Evolutionary conservation across 1,284 basidiomycete genomes (phyloP).

Genomic region (Puccinia triticina): DNA sequence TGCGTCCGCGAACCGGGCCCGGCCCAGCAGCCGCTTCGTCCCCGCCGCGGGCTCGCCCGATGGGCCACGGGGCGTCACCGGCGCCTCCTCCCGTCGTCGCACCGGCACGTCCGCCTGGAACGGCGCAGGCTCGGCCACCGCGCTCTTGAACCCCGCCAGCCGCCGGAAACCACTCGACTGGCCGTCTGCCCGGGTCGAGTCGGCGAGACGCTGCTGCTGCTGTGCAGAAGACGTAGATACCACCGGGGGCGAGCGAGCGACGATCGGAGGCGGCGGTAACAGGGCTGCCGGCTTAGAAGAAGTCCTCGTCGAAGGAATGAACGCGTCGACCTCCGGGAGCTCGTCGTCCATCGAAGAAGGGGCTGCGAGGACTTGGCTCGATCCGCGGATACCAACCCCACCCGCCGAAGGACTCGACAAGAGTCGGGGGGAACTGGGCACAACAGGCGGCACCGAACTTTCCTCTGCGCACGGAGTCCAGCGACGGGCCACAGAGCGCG

Average conservation of each 20-base stretch:
- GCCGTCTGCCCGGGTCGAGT: not conserved
- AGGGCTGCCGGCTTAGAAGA: not conserved
- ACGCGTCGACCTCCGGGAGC: not conserved
- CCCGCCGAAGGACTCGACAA: not conserved
- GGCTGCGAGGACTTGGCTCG: not conserved
- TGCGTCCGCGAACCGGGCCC: not conserved
- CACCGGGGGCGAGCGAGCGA: not conserved
- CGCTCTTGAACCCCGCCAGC: slow-evolving; percentile 17
- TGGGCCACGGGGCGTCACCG: slow-evolving; percentile 10
- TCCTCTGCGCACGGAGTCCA: not conserved
- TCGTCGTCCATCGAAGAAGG: not conserved
- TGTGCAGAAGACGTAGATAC: not conserved
- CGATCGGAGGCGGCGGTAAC: not conserved
- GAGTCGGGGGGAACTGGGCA: not conserved
- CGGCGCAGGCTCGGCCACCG: slow-evolving; percentile 2
- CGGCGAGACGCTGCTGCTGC: not conserved
- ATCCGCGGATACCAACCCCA: too few species aligned
- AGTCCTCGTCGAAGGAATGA: not conserved
- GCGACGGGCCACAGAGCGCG: not conserved
- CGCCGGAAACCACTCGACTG: slow-evolving; percentile 20
- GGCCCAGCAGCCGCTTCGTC: not conserved
- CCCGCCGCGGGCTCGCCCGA: not conserved
- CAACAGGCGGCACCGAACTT: not conserved
- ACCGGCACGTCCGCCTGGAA: not conserved
- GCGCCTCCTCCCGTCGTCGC: too few species aligned